Conservation (phyloP, 2,329 filamentous ascomycete species). For the Aphanocladium album region DNA sequence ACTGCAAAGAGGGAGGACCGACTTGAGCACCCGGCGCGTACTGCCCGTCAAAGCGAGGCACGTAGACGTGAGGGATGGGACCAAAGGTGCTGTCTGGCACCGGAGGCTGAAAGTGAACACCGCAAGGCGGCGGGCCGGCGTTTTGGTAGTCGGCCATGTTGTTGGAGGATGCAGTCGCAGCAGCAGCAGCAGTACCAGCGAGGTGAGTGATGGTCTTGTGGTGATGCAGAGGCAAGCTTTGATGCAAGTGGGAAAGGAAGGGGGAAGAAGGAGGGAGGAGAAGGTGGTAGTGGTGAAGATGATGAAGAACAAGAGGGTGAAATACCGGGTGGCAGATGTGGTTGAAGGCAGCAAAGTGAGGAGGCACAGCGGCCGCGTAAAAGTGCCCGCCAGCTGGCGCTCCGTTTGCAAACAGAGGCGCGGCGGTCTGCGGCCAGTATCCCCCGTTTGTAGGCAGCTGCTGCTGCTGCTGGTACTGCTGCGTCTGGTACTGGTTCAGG, state of each 20-base stretch:
- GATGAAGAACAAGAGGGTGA: not conserved
- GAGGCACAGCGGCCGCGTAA: not conserved
- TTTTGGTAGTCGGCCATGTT: conserved; percentile 39
- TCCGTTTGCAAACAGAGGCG: conserved; percentile 11
- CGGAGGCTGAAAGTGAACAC: conserved; percentile 53
- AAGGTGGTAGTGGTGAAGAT: not conserved
- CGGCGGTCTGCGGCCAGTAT: not conserved
- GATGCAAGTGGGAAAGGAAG: not conserved
- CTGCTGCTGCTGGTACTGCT: conserved; percentile 7
- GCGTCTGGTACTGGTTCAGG: not conserved
- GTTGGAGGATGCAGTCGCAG: not conserved
- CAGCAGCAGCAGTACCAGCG: conserved; percentile 16
- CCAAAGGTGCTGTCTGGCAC: conserved; percentile 54
- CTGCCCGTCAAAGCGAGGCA: conserved; percentile 46
- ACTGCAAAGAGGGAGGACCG: conserved; percentile 26
- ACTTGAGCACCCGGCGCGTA: conserved; percentile 27
- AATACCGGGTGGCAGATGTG: conserved; percentile 12
- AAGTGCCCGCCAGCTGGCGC: conserved; percentile 12
- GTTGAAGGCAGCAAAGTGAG: conserved; percentile 12
- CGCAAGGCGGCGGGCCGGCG: conserved; percentile 35
- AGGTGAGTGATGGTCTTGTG: conserved; percentile 14
- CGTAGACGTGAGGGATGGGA: conserved; percentile 49
- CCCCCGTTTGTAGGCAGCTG: conserved; percentile 1
- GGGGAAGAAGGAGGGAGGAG: conserved; percentile 6
- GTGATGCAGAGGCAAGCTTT: conserved; percentile 8